Percentiles rank a stretch among this genome's conserved stretches.
phyloP scores from a whole-genome alignment of 148 eudicot genomes.

The Euryodendron excelsum region DNA sequence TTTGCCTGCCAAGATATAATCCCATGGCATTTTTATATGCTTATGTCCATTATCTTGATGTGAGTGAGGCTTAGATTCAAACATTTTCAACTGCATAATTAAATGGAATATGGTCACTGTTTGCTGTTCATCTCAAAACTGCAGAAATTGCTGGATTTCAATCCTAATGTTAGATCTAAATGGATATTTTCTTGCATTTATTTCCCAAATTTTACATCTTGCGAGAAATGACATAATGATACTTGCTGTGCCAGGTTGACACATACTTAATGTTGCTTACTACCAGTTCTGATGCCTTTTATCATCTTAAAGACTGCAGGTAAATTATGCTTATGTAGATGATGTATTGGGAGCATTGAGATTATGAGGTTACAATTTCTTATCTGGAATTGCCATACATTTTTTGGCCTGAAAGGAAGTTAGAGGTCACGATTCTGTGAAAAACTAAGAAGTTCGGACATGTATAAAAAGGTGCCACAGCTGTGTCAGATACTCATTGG shows the following conservation, averaged over 20 bases:
- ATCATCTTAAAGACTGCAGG: conserved; percentile 97
- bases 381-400: background rate
- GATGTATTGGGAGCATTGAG: background rate
- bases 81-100: background rate
- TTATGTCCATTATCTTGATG: conserved; percentile 89
- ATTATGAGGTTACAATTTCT: background rate
- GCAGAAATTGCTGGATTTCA: conserved; percentile 10
- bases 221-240: conserved; percentile 6
- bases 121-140: conserved; percentile 4
- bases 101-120: background rate
- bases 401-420: background rate
- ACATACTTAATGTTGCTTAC: conserved; percentile 92
- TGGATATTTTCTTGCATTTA: background rate
- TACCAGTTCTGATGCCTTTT: conserved; percentile 86
- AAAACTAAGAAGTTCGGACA: background rate
- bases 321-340: conserved; percentile 21
- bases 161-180: background rate
- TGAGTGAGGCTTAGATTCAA: conserved; percentile 40
- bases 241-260: conserved; percentile 54
- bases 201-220: background rate
- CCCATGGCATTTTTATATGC: conserved; percentile 96
- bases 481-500: no score
- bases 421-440: background rate
- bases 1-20: conserved; percentile 96
- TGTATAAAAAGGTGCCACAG: no score